A percentile compares a stretch with the other conserved stretches of the same genome.
phyloP scores from a whole-genome alignment of 176 grass and related monocot genomes.

The Poa annua region DNA sequence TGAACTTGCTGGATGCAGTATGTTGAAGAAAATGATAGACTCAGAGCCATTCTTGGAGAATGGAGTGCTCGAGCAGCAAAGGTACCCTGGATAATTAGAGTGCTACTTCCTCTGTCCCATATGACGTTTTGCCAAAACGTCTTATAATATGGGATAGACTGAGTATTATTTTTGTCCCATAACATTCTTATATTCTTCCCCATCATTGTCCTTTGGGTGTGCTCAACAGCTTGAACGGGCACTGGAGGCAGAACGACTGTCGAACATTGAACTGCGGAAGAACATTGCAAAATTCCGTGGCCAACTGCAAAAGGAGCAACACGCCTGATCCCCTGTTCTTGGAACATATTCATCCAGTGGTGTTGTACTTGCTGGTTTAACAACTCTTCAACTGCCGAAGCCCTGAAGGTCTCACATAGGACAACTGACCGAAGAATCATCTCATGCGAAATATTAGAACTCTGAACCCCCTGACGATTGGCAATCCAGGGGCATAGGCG shows the following conservation, averaged over 20 bases:
- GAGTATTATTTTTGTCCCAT: constrained; percentile 27
- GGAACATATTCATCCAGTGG: constrained; percentile 27
- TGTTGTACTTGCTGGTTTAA: constrained; percentile 3
- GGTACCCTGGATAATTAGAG: constrained; percentile 41
- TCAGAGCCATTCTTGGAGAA: constrained; percentile 98
- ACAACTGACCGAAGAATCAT: not conserved
- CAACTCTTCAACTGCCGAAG: not conserved
- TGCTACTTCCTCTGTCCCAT: not conserved
- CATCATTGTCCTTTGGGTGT: constrained; percentile 15
- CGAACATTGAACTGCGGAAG: constrained; percentile 71
- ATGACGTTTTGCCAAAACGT: no score
- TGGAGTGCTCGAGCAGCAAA: constrained; percentile 97
- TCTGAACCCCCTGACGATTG: not conserved
- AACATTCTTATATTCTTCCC: constrained; percentile 8
- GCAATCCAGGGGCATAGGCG: not conserved
- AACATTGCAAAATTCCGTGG: constrained; percentile 51
- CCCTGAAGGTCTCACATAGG: not conserved
- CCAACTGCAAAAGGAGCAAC: constrained; percentile 49
- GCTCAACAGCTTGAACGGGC: constrained; percentile 82
- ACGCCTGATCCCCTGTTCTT: constrained; percentile 22
- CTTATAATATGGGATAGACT: no score
- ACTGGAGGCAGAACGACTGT: constrained; percentile 75
- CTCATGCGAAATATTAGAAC: not conserved
- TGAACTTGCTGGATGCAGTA: constrained; percentile 60
- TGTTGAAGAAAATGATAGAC: constrained; percentile 93